Base-by-base conservation (phyloP, 2,329 filamentous ascomycete genomes). In the Colletotrichum godetiae region DNA sequence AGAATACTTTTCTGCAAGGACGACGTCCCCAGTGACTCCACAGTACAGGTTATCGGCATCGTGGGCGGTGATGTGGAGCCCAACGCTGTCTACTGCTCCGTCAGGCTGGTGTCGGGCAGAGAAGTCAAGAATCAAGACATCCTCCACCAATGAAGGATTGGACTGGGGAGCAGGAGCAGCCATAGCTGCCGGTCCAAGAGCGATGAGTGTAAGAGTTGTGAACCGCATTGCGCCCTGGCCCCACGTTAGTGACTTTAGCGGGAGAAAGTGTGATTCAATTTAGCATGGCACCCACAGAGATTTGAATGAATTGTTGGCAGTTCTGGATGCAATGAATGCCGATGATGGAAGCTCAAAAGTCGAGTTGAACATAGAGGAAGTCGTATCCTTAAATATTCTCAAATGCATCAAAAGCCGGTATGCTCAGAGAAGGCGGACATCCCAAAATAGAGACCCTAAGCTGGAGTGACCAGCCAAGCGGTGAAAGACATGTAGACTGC, bases 81-180 rank as follows among this genome's bases (percentile, higher is more conserved):
- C 67, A 13, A 68, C 59, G 3, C 58, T 63, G 19, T 56, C 33
- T n/a, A 68, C 52, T 15, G 19, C 13, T 2, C 58, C 58, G 13
- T 52, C 55, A 10, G 24, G 35, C 52, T 63, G 46, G 24, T 68
- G 58, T 24, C 58, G 58, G 24, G 67, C 27, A 10, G 58, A 56
- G 27, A 68, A 68, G 49, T 68, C 67, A 27, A 56, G 37, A n/a
- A 68, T 49, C 6, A 68, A 24, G 6, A 68, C 33, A 12, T 31
- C 52, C 52, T 68, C 67, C 5, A 49, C 22, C n/a, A 24, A 22
- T 8, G 13, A 15, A 4, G 46, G 22, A 31, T n/a, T 53, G 29
- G 6, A 52, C 12, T 31, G 61, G 52, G 61, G 61, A 24, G 61
- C 46, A 8, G 67, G 58, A 15, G 67, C 29, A 27, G 58, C 58